These are phyloP conservation scores for Reutealis trisperma DNA, from an alignment of 345 rosid genomes.

Conservation along the genomic window DNA sequence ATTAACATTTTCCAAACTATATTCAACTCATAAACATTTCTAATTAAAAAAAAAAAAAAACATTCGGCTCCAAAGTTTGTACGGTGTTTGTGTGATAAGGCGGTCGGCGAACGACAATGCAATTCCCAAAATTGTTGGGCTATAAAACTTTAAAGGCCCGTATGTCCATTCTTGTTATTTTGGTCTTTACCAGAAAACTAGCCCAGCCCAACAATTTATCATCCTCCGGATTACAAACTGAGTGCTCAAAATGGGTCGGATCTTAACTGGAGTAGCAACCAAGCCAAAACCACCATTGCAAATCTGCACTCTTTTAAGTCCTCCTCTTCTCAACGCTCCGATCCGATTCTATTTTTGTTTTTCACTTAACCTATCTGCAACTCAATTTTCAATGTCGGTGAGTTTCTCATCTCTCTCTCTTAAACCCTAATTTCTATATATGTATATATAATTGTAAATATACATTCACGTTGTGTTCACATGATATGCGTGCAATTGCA, in stretches of 20 bases:
- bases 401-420: constrained; percentile 16
- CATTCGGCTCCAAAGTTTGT: too few species aligned
- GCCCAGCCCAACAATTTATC: background rate
- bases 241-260: background rate
- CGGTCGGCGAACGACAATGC: too few species aligned
- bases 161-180: background rate
- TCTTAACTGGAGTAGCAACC: background rate
- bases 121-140: background rate
- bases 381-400: constrained; percentile 52
- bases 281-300: constrained; percentile 9
- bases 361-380: background rate
- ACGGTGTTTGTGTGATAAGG: too few species aligned
- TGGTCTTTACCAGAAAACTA: background rate
- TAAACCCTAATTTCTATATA: constrained; percentile 7
- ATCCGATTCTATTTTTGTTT: background rate
- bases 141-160: background rate
- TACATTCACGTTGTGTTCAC: too few species aligned
- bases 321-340: too few species aligned
- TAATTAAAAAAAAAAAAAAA: too few species aligned
- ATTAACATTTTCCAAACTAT: too few species aligned
- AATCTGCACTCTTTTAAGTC: background rate
- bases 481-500: constrained; percentile 28
- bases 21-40: too few species aligned
- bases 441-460: too few species aligned
- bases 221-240: too few species aligned